These are phyloP conservation scores for Penicillium silybi DNA, from an alignment of 495 filamentous ascomycete species.

Conservation along the genomic window DNA sequence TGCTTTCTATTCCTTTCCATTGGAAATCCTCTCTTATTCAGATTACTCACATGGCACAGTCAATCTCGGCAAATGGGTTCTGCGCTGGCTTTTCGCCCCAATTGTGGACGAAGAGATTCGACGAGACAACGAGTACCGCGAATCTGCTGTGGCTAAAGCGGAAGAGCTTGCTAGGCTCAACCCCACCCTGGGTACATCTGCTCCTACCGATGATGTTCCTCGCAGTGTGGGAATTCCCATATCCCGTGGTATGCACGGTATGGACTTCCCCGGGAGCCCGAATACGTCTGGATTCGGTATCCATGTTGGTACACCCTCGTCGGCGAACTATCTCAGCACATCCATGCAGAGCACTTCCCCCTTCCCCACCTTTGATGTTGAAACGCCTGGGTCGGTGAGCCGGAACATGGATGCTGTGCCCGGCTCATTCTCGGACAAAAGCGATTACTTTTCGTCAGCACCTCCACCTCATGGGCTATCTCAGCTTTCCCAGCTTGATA, in stretches of 20 bases:
- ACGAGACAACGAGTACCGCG: constrained; percentile 70
- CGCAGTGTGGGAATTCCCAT: constrained; percentile 45
- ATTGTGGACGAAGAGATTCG: constrained; percentile 86
- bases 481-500: constrained; percentile 13
- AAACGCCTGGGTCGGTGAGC: constrained; percentile 13
- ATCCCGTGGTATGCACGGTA: constrained; percentile 55
- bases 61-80: constrained; percentile 94
- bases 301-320: constrained; percentile 22
- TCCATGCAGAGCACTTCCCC: constrained; percentile 26
- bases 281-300: constrained; percentile 64
- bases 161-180: constrained; percentile 52
- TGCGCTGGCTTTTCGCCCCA: constrained; percentile 86
- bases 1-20: constrained; percentile 20
- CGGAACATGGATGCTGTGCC: constrained; percentile 37
- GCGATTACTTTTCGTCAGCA: constrained; percentile 64
- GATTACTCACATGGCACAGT: constrained; percentile 50
- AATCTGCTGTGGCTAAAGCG: constrained; percentile 57
- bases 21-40: neutral
- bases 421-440: constrained; percentile 46
- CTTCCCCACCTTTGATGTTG: constrained; percentile 21
- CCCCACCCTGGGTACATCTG: constrained; percentile 50
- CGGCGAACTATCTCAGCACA: constrained; percentile 22
- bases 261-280: constrained; percentile 51
- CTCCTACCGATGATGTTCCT: constrained; percentile 57
- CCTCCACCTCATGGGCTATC: constrained; percentile 5